Evolutionary conservation across 1,284 basidiomycete genomes (phyloP), one percentile per base, ranked within the genome.

Genomic region (Cerioporus squamosus): DNA sequence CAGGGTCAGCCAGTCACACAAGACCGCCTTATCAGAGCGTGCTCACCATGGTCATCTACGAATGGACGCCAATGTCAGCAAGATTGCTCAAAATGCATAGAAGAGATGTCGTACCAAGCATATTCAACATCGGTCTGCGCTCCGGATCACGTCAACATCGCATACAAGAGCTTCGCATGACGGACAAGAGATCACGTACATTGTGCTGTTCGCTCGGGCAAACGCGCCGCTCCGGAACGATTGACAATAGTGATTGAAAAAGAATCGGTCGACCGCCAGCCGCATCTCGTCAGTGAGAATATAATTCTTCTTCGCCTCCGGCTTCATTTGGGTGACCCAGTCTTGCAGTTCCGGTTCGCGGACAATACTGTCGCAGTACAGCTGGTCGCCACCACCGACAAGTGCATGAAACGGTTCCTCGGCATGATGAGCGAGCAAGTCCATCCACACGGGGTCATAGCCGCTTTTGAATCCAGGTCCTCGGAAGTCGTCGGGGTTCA

Each of bases 371-470:
- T 92, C 92, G 61, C 90, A 93, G 68, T 94, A 94, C 10, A 94
- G 76, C 69, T 94, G 93, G 69, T 94, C 92, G 7, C 93, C 93
- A 26, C 94, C 94, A 20, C 94, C 94, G 5, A 95, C 83, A 42
- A 95, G 75, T 7, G 83, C 87, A 71, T 98, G 97, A 73, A 94
- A 97, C 0, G 96, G 95, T 59, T 81, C 78, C 65, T 86, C 81
- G 2, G 83, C 80, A 68, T 99, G 97, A 65, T 91, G 88, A 43
- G 82, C 77, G 29, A 99, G 82, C 42, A 98, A 75, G 74, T 99
- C 96, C 65, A 89, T 83, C 97, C 97, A 99, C 9, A 98, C 86
- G 10, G 93, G 94, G 72, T 95, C 94, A 69, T 92, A 95, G 0
- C 94, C 90, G 52, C 77, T 86, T 61, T 82, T 84, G 71, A 86